Conservation (phyloP, 2,329 filamentous ascomycete species). For the Ceratocystis variospora region DNA sequence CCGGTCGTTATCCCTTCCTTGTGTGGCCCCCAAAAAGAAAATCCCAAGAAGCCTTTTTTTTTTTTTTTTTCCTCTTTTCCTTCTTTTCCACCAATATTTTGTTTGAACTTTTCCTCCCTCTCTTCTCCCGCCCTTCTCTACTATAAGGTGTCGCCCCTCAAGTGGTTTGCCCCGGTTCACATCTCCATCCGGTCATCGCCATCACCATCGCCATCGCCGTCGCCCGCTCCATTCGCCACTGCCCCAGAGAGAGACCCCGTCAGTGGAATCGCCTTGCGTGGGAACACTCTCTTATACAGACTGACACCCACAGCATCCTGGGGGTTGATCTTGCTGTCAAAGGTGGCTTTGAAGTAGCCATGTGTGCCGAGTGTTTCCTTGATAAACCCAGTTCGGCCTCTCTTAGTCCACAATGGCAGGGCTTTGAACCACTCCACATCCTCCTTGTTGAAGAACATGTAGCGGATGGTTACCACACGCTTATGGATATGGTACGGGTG, state of each 20-base stretch:
- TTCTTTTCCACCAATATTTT: not conserved
- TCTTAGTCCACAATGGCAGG: slow-evolving; percentile 81
- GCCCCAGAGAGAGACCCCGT: slow-evolving; percentile 32
- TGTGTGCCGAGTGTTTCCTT: slow-evolving; percentile 93
- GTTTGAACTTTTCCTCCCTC: not conserved
- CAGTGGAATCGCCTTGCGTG: slow-evolving; percentile 47
- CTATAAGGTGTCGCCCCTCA: not conserved
- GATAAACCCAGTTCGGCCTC: slow-evolving; percentile 77
- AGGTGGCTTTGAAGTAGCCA: slow-evolving; percentile 99
- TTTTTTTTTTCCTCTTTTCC: not conserved
- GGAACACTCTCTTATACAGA: slow-evolving; percentile 75
- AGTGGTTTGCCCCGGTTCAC: not conserved
- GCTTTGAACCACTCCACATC: slow-evolving; percentile 98
- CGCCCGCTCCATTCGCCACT: slow-evolving; percentile 18
- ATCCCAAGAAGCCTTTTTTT: not conserved
- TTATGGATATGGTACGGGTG: slow-evolving; percentile 99
- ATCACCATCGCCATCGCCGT: slow-evolving; percentile 16
- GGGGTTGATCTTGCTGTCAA: slow-evolving; percentile 90
- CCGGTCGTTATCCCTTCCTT: slow-evolving; percentile 6
- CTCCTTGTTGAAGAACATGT: slow-evolving; percentile 98
- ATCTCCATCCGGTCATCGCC: slow-evolving; percentile 20
- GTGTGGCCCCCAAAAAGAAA: slow-evolving; percentile 8
- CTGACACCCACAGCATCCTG: slow-evolving; percentile 89
- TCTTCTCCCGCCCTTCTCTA: not conserved
- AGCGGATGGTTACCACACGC: slow-evolving; percentile 87